These are phyloP conservation scores for Elsinoe perseae DNA, from an alignment of 2,329 filamentous ascomycete species.

Conservation along the genomic window DNA sequence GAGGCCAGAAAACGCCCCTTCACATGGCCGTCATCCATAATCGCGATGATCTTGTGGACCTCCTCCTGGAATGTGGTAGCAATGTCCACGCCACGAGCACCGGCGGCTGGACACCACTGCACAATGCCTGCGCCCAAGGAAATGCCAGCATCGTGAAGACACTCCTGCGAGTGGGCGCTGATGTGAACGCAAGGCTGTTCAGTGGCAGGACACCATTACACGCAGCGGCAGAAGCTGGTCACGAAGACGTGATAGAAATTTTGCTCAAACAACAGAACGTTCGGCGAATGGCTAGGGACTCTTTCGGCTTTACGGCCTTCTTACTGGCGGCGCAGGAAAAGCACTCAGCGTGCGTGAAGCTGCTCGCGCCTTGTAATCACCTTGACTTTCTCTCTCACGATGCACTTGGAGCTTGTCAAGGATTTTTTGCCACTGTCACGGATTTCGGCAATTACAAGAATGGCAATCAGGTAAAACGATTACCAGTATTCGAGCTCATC, in stretches of 20 bases:
- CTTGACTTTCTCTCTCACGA: constrained; percentile 32
- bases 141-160: constrained; percentile 25
- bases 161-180: constrained; percentile 16
- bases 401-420: constrained; percentile 27
- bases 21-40: constrained; percentile 21
- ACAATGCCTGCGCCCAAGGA: constrained; percentile 21
- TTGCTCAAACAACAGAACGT: constrained; percentile 25
- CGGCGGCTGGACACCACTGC: constrained; percentile 24
- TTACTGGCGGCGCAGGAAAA: constrained; percentile 36
- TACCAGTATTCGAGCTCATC: constrained; percentile 20
- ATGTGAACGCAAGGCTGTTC: constrained; percentile 8
- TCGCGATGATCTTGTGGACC: constrained; percentile 15
- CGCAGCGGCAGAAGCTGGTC: constrained; percentile 25
- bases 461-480: constrained; percentile 22
- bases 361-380: constrained; percentile 36
- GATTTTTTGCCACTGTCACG: constrained; percentile 15
- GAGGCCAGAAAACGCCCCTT: constrained; percentile 18
- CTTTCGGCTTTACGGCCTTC: constrained; percentile 38
- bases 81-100: constrained; percentile 20
- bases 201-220: constrained; percentile 23
- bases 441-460: constrained; percentile 25
- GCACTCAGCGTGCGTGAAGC: constrained; percentile 35
- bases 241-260: constrained; percentile 21
- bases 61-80: constrained; percentile 17
- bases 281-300: constrained; percentile 35